These are phyloP conservation scores for Tetrahymena thermophila DNA, from an alignment of 73 alveolate species.

Conservation along the genomic window DNA sequence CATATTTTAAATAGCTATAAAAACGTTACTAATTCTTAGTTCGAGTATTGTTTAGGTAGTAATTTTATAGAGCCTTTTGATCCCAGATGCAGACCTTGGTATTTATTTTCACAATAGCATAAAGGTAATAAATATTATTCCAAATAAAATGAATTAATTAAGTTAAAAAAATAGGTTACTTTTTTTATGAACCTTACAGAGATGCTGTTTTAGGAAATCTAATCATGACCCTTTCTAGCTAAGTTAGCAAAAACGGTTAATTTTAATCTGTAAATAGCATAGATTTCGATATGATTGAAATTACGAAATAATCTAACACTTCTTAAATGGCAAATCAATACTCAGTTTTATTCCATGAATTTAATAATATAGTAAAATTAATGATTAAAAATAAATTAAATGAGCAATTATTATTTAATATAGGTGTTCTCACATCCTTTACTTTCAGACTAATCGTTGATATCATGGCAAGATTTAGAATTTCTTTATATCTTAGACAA, in stretches of 20 bases:
- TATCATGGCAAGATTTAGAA: background rate
- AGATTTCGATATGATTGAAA: background rate
- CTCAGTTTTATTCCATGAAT: background rate
- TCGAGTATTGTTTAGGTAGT: background rate
- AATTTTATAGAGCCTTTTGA: background rate
- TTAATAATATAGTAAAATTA: background rate
- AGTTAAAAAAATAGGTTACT: background rate
- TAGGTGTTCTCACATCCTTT: background rate
- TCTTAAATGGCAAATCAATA: no score
- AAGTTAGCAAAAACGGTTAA: no score
- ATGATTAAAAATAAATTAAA: no score
- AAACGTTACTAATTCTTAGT: background rate
- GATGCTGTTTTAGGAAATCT: background rate
- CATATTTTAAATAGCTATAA: background rate
- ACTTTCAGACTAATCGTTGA: background rate
- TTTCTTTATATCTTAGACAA: no score
- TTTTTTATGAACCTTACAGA: background rate
- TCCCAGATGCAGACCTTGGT: background rate
- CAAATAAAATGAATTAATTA: no score
- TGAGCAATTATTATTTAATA: no score
- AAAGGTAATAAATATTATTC: background rate
- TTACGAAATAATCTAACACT: no score
- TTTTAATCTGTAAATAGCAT: background rate
- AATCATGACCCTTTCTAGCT: background rate
- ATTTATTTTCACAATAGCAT: background rate